These are phyloP conservation scores for Mycena filopes DNA, from an alignment of 768 basidiomycete genomes.

Conservation along the genomic window DNA sequence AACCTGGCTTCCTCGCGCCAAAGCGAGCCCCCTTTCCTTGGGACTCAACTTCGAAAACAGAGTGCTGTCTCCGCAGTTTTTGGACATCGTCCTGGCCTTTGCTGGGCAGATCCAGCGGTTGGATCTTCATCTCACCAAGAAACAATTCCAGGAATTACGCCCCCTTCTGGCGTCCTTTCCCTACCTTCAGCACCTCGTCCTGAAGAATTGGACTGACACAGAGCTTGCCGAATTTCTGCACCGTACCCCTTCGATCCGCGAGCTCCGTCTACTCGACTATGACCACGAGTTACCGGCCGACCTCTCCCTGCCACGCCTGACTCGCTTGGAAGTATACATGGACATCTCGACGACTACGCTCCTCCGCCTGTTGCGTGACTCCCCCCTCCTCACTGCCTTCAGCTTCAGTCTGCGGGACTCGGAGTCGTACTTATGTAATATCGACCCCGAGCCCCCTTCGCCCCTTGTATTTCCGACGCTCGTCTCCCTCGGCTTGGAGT, in stretches of 20 bases:
- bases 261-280: background rate
- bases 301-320: background rate
- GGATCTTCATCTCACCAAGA: background rate
- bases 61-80: background rate
- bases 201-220: background rate
- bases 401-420: background rate
- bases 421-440: background rate
- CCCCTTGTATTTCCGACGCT: background rate
- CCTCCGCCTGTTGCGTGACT: background rate
- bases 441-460: background rate
- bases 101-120: constrained; percentile 1
- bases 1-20: constrained; percentile 12
- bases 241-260: background rate
- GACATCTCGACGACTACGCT: background rate
- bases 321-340: background rate
- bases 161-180: background rate
- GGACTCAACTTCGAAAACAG: background rate
- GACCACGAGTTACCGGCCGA: background rate
- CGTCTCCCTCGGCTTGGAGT: background rate
- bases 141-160: background rate
- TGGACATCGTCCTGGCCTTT: background rate
- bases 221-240: background rate
- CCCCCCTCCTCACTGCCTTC: background rate
- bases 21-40: background rate
- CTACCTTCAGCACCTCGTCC: constrained; percentile 3